Evolutionary conservation across 805 yeast genomes (phyloP), one percentile per base, ranked within the genome.

Genomic region (Wickerhamia fluorescens): DNA sequence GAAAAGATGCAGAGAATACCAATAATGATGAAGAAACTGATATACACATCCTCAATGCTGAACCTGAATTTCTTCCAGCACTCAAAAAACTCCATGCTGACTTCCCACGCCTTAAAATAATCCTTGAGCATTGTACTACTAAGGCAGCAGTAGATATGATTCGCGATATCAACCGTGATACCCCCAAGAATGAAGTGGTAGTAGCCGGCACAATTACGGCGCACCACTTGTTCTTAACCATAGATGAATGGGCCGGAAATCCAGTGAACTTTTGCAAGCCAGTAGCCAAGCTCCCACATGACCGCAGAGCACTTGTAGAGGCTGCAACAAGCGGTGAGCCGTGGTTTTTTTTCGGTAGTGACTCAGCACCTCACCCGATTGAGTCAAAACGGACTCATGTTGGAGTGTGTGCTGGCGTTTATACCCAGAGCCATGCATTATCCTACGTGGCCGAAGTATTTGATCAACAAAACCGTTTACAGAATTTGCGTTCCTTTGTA

Each of bases 381-480:
- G 72, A 73, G 38, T 77, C 77, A 35, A 94, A 94, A 56, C 67
- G 84, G 15, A 78, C 71, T 36, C 86, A 75, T 41, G 61, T 66
- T 20, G 89, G 88, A 14, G 96, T 89, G 11, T 86, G 96, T 47
- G 99, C 99, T n/a, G 99, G 99, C 48, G 96, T 92, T 6, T 92
- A 73, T 58, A 84, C 97, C 2, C 98, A 92, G 55, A 71, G 84
- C 14, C 73, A 73, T 43, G 95, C 82, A 2, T 56, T 92, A 12
- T 66, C 87, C 6, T 92, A 89, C 41, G 60, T 92, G 16, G 96
- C 97, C 3, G 81, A 88, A 53, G 73, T 83, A 1, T 92, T 94
- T 47, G 94, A 83, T 16, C 55, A 66, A 30, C 68, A 58, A 12
- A 77, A 71, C 9, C 71, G 75, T 37, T 58, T 92, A 24, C 78